These are phyloP conservation scores for Xanthoconium stramineum DNA, from an alignment of 768 basidiomycete genomes.

Conservation along the genomic window DNA sequence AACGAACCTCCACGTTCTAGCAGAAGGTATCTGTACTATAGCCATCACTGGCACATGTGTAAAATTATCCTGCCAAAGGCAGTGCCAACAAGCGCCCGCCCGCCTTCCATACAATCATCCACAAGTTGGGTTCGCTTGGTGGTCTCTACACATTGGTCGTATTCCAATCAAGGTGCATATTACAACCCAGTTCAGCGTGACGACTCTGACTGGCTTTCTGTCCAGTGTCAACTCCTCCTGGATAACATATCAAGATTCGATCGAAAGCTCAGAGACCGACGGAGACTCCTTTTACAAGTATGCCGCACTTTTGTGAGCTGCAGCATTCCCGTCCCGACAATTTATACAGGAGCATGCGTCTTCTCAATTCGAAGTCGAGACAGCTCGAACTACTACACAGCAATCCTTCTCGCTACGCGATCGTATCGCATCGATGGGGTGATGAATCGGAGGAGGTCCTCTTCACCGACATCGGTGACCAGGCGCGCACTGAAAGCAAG, in stretches of 20 bases:
- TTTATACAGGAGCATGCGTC: constrained; percentile 18
- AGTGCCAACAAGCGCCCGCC: too few species aligned
- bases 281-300: not conserved
- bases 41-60: too few species aligned
- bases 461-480: constrained; percentile 24
- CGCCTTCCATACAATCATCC: too few species aligned
- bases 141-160: not conserved
- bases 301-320: not conserved
- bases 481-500: constrained; percentile 5
- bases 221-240: too few species aligned
- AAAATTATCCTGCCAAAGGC: too few species aligned
- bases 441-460: constrained; percentile 19
- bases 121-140: too few species aligned
- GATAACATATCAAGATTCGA: not conserved
- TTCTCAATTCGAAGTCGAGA: constrained; percentile 17
- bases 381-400: constrained; percentile 15
- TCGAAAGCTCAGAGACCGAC: not conserved
- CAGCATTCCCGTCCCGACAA: not conserved
- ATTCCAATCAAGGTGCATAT: not conserved
- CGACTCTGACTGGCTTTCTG: not conserved
- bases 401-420: constrained; percentile 15
- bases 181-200: not conserved
- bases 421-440: constrained; percentile 30
- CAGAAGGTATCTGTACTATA: too few species aligned
- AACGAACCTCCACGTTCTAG: too few species aligned